Percentiles rank a stretch among this genome's conserved stretches.
Evolutionary conservation across 169 alveolate genomes (phyloP).

Genomic region (Eimeria tenella): DNA sequence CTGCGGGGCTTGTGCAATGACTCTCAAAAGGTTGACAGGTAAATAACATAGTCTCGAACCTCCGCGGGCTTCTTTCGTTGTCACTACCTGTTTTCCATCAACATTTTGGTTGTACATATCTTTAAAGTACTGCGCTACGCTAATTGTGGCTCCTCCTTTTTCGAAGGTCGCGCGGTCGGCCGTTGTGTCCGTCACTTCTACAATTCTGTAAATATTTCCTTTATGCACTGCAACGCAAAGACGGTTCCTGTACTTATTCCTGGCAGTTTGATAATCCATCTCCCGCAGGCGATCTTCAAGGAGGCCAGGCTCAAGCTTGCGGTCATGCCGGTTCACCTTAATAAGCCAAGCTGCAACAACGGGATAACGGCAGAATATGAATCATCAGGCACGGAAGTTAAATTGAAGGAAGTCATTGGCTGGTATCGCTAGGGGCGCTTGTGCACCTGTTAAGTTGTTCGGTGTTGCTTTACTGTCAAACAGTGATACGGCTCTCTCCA

Average conservation of each 20-base stretch:
- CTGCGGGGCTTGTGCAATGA: conserved; percentile 57
- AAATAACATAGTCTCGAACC: conserved; percentile 59
- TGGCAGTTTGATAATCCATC: conserved; percentile 37
- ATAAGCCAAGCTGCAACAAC: conserved; percentile 27
- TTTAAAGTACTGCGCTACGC: conserved; percentile 53
- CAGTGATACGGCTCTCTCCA: no score
- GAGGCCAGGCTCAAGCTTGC: conserved; percentile 61
- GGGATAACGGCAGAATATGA: no score
- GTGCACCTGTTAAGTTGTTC: no score
- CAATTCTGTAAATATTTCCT: conserved; percentile 57
- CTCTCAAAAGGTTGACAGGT: conserved; percentile 58
- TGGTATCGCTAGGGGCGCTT: no score
- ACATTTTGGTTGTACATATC: conserved; percentile 52
- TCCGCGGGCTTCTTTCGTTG: conserved; percentile 51
- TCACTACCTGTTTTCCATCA: conserved; percentile 30
- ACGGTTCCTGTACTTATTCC: conserved; percentile 49
- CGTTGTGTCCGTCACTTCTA: conserved; percentile 46
- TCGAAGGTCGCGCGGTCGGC: conserved; percentile 65
- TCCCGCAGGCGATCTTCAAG: conserved; percentile 52
- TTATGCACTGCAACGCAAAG: conserved; percentile 64
- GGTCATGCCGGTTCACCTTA: conserved; percentile 60
- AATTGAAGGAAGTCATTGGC: no score
- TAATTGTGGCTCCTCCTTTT: conserved; percentile 29
- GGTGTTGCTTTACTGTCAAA: no score
- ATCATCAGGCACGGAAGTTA: no score